These are phyloP conservation scores for Hsuehochloa calcarea DNA, from an alignment of 176 grass and related monocot species.

Conservation along the genomic window DNA sequence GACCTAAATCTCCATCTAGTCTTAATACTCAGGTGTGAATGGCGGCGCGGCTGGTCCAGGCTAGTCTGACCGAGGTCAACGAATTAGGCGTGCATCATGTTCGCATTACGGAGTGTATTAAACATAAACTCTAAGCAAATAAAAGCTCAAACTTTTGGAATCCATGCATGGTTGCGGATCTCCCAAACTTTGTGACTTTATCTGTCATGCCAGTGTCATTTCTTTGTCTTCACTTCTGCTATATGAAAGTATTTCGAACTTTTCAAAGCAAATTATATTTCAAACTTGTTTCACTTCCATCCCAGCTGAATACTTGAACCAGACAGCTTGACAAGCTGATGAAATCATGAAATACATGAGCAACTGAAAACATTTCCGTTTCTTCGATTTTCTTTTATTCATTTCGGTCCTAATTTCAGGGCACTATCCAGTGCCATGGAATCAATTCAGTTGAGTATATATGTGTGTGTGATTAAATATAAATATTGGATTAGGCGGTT, in stretches of 20 bases:
- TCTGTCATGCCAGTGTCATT: background rate
- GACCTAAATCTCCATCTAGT: background rate
- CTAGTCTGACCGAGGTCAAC: slow-evolving; percentile 30
- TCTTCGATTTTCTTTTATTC: background rate
- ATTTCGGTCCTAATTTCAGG: background rate
- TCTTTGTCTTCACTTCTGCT: background rate
- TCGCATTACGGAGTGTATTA: slow-evolving; percentile 2
- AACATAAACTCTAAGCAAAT: slow-evolving; percentile 20
- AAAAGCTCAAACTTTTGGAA: background rate
- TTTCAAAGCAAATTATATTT: background rate
- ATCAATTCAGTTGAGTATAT: background rate
- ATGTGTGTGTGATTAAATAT: background rate
- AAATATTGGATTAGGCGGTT: slow-evolving; percentile 19
- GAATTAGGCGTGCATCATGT: slow-evolving; percentile 42
- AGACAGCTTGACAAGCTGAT: background rate
- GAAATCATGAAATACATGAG: background rate
- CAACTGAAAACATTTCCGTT: background rate
- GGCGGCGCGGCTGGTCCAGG: background rate
- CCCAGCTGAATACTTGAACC: background rate
- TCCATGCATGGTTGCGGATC: slow-evolving; percentile 25
- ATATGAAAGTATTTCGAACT: background rate
- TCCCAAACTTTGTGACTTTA: slow-evolving; percentile 32
- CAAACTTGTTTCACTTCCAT: background rate
- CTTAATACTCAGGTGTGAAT: slow-evolving; percentile 41
- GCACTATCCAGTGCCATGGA: background rate